Evolutionary conservation across 2,329 filamentous ascomycete species (phyloP), one percentile per base, ranked within the genome.

Genomic region (Arthrobotrys musiformis): DNA sequence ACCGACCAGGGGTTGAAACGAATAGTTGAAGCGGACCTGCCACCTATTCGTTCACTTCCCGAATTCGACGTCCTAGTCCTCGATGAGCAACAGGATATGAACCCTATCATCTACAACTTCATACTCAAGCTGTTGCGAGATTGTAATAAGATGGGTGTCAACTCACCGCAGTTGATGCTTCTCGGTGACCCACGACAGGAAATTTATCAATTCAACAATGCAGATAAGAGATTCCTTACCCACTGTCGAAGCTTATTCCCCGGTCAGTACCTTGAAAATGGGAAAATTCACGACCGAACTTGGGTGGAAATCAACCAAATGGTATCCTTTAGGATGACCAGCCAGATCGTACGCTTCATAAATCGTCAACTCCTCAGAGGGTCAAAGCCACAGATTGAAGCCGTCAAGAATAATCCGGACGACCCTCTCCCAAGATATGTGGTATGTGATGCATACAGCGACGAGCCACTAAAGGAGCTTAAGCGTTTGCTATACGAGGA

Each of bases 71-170:
- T 78, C 24, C 40, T 79, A 5, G 61, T 79, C 19, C 69, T 79
- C 26, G 79, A 79, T 30, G 79, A 79, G 33, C 78, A 78, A 48
- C 78, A 80, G 37, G 79, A 80, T 61, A 79, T 80, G 74, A 79
- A 78, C 9, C 78, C 79, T 11, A 64, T 79, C 22, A 66, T 78
- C 3, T 75, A 79, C 28, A 73, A 56, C 13, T 79, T 79, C 30
- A 64, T 79, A 11, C 64, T 76, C 17, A 79, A 79, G 11, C 33
- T 77, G 11, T 58, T 77, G 5, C 50, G 66, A 30, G 79, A 79
- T 44, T 54, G 35, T 5, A 60, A 61, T 24, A 74, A 77, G 35
- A 63, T 61, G 8, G 61, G 60, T 15, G 42, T 48, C 1, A 44
- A 63, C 2, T 63, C 64, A 50, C 64, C 73, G 17, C 67, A 77